Evolutionary conservation across 495 filamentous ascomycete genomes (phyloP), one percentile per base, ranked within the genome.

Genomic region (Penicillium maclennaniae): DNA sequence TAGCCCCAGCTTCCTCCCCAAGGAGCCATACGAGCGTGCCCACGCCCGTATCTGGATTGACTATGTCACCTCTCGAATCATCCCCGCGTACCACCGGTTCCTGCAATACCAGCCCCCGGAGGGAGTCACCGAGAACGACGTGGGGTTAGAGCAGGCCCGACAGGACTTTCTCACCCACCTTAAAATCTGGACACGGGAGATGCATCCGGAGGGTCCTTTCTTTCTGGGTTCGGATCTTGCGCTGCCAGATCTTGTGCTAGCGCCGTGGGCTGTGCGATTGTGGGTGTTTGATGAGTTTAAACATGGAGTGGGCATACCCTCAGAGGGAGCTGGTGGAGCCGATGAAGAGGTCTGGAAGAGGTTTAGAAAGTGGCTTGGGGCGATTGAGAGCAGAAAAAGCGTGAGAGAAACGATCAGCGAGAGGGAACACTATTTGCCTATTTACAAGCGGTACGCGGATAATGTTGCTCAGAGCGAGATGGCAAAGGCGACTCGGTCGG

Each of bases 211-310:
- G 26, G 86, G 84, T 1, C 85, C 83, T 0, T 88, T 79, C 69
- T 89, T 90, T 62, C 59, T 84, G 7, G 85, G 85, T 0, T 56
- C 68, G 14, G 69, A 73, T 40, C 75, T 84, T 9, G 71, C 69
- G 39, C 57, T 88, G 23, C 75, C 87, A 1, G 86, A 90, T 66
- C 69, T 88, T 23, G 78, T 82, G 55, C 63, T 86, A 6, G 85
- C 82, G 27, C 84, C 84, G 7, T 88, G 83, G 84, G 79, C 82
- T 7, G 74, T 86, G 54, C 73, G 86, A 43, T 59, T 89, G 47
- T 89, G 82, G 71, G 70, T 87, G 28, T 84, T 89, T 60, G 84
- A 89, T 63, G 73, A 87, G 49, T 88, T 83, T 54, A 89, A 90
- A 59, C 16, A 17, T 1, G 85, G 83, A 0, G 52, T 82, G 19